Evolutionary conservation across 306 rosid genomes (phyloP).

Genomic region (Trifolium subterraneum): DNA sequence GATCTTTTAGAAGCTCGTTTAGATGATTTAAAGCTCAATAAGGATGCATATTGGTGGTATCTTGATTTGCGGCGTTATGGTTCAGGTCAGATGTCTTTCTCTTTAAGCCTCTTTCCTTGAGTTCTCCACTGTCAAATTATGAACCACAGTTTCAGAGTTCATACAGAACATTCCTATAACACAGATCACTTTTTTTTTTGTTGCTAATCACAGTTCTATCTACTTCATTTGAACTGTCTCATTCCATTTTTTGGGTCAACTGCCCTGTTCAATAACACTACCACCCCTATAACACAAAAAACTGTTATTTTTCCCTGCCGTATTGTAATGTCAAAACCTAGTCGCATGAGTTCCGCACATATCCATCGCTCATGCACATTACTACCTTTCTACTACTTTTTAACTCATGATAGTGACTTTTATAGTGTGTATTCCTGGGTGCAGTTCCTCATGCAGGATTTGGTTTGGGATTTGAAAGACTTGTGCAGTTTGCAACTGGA

Average conservation of each 20-base stretch:
- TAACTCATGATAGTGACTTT: conserved; percentile 4
- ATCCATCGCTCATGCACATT: background rate
- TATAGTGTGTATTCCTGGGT: conserved; percentile 34
- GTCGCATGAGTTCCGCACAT: background rate
- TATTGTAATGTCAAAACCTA: conserved; percentile 5
- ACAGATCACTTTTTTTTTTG: background rate
- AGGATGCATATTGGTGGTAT: conserved; percentile 95
- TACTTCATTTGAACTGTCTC: background rate
- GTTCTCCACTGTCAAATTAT: conserved; percentile 16
- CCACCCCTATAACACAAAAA: background rate
- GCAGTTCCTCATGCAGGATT: conserved; percentile 96
- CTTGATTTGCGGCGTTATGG: conserved; percentile 99
- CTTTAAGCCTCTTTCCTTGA: conserved; percentile 16
- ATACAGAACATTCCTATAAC: conserved; percentile 3
- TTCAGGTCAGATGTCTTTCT: conserved; percentile 65
- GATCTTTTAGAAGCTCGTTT: conserved; percentile 80
- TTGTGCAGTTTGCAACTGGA: conserved; percentile 93
- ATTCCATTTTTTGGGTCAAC: background rate
- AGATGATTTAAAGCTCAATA: conserved; percentile 81
- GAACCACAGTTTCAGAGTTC: conserved; percentile 11
- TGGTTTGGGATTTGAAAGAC: conserved; percentile 95
- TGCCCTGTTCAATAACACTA: background rate
- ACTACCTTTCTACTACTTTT: conserved; percentile 11
- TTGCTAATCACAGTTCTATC: conserved; percentile 1
- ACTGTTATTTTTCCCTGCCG: background rate